A percentile compares a stretch with the other conserved stretches of the same genome.
These are phyloP conservation scores for Aspergillus pseudoviridinutans DNA, from an alignment of 2,329 filamentous ascomycete species.

Conservation along the genomic window DNA sequence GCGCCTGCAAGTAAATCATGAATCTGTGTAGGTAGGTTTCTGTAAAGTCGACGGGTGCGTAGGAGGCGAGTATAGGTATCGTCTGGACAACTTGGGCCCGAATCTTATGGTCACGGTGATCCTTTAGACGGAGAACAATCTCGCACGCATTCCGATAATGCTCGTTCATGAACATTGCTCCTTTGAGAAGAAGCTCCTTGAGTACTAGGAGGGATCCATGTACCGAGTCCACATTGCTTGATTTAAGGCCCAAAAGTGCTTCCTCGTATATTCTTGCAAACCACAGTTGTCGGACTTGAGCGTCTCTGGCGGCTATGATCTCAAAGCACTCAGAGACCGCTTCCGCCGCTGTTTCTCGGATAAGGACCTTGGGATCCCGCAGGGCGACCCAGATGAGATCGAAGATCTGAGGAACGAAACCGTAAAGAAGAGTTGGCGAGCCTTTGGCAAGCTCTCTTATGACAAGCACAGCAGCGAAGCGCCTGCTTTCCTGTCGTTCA, in stretches of 20 bases:
- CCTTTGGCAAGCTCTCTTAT: slow-evolving; percentile 87
- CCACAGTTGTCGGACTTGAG: slow-evolving; percentile 79
- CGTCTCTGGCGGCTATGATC: slow-evolving; percentile 90
- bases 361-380: slow-evolving; percentile 83
- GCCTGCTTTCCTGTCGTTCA: slow-evolving; percentile 85
- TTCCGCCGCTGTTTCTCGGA: slow-evolving; percentile 85
- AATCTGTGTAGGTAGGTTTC: slow-evolving; percentile 86
- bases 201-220: slow-evolving; percentile 93
- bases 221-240: slow-evolving; percentile 77
- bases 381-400: slow-evolving; percentile 95
- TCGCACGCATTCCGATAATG: slow-evolving; percentile 91
- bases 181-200: slow-evolving; percentile 88
- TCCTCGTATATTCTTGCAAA: slow-evolving; percentile 90
- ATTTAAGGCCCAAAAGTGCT: slow-evolving; percentile 72
- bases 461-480: slow-evolving; percentile 89
- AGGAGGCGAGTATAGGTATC: slow-evolving; percentile 88
- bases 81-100: slow-evolving; percentile 84
- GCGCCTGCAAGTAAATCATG: slow-evolving; percentile 91
- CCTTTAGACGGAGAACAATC: slow-evolving; percentile 85
- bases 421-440: slow-evolving; percentile 91
- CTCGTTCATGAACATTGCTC: slow-evolving; percentile 98
- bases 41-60: slow-evolving; percentile 86
- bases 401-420: slow-evolving; percentile 91
- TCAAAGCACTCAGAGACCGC: slow-evolving; percentile 93
- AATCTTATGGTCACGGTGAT: slow-evolving; percentile 84